These are phyloP conservation scores for Fusarium chlamydosporum DNA, from an alignment of 2,329 filamentous ascomycete genomes.

Conservation along the genomic window DNA sequence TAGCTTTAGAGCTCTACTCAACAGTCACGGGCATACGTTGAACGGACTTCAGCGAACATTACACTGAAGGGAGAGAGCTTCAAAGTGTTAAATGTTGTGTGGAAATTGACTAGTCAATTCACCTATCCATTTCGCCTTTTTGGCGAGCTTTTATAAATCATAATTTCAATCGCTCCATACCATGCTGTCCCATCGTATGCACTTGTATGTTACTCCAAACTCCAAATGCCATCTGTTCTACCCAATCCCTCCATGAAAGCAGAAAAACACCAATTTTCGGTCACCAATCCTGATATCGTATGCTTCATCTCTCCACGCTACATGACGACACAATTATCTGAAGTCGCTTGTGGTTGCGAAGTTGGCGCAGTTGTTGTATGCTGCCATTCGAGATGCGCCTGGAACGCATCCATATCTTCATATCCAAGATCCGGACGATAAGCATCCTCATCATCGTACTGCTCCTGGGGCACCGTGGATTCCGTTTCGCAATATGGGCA, in stretches of 20 bases:
- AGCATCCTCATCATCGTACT: conserved; percentile 66
- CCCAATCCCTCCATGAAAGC: conserved; percentile 22
- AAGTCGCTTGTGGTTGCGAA: conserved; percentile 52
- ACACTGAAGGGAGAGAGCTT: neutral
- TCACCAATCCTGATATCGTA: conserved; percentile 4
- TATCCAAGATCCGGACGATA: conserved; percentile 66
- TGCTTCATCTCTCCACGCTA: conserved; percentile 46
- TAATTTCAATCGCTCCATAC: conserved; percentile 28
- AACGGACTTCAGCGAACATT: neutral
- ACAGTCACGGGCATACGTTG: neutral
- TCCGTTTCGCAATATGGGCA: conserved; percentile 72
- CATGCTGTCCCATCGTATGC: conserved; percentile 20
- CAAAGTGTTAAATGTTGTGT: conserved; percentile 42
- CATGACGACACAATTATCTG: conserved; percentile 63
- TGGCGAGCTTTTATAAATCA: conserved; percentile 40
- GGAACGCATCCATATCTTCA: conserved; percentile 63
- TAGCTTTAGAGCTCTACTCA: neutral
- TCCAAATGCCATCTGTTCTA: conserved; percentile 41
- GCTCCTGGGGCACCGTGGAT: conserved; percentile 58
- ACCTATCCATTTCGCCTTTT: conserved; percentile 22
- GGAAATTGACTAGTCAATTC: conserved; percentile 38
- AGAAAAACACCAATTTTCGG: conserved; percentile 21
- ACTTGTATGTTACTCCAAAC: conserved; percentile 44
- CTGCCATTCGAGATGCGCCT: conserved; percentile 70
- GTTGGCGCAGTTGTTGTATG: conserved; percentile 62